Evolutionary conservation across 257 asterid genomes (phyloP).

Genomic region (Gentiana straminea): DNA sequence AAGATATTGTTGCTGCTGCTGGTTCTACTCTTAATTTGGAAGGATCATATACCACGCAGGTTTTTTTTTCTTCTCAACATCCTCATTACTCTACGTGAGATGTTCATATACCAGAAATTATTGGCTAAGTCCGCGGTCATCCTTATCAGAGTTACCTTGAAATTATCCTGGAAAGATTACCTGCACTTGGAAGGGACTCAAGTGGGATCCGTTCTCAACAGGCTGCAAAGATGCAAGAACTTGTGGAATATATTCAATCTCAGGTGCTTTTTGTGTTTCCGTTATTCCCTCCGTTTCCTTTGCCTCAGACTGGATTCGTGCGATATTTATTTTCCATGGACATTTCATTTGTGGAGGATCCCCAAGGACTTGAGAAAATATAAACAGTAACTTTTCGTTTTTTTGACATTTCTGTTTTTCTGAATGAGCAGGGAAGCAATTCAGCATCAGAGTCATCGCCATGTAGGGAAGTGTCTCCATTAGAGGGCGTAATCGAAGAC

Average conservation of each 20-base stretch:
- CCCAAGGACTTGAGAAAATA: no score
- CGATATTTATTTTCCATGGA: no score
- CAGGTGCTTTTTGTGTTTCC: slow-evolving; percentile 39
- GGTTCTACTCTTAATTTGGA: slow-evolving; percentile 79
- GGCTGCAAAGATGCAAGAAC: slow-evolving; percentile 86
- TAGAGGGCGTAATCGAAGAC: slow-evolving; percentile 71
- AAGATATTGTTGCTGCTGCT: slow-evolving; percentile 76
- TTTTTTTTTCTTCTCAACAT: slow-evolving; percentile 9
- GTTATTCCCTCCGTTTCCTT: no score
- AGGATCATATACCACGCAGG: slow-evolving; percentile 97
- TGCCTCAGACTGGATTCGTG: no score
- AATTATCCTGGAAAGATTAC: slow-evolving; percentile 69
- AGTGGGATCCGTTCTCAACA: slow-evolving; percentile 86
- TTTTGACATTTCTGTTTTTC: neutral
- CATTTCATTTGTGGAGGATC: no score
- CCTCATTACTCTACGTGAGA: slow-evolving; percentile 5
- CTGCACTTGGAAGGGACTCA: slow-evolving; percentile 48
- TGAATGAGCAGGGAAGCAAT: slow-evolving; percentile 53
- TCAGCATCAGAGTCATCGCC: slow-evolving; percentile 84
- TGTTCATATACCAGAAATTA: neutral
- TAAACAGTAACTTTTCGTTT: no score
- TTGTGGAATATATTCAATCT: slow-evolving; percentile 69
- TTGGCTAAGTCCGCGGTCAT: slow-evolving; percentile 14
- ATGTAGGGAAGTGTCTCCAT: slow-evolving; percentile 65
- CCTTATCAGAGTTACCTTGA: slow-evolving; percentile 78